phyloP scores from a whole-genome alignment of 371 early-diverging fungal species.

The Rhizopus delemar region DNA sequence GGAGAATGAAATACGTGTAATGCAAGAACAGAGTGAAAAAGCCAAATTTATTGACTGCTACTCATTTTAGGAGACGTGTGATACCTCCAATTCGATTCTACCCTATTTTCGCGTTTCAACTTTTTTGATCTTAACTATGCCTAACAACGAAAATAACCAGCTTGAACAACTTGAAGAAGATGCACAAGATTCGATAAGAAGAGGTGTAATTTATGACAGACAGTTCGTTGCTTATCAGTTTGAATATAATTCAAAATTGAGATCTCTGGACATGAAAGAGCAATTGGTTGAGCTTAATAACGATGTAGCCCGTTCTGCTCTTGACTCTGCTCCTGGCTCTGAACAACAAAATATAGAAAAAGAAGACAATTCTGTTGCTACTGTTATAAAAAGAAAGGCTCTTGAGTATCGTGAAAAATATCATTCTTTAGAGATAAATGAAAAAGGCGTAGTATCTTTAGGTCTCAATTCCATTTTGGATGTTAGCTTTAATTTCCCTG shows the following conservation, averaged over 20 bases:
- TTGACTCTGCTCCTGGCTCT: too few relatives aligned
- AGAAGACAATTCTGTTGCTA: too few relatives aligned
- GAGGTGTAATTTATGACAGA: background rate
- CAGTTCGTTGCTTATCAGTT: too few relatives aligned
- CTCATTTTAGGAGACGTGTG: background rate
- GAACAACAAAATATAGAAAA: too few relatives aligned
- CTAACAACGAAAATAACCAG: background rate
- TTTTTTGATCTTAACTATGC: slow-evolving; percentile 3
- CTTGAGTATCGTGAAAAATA: slow-evolving; percentile 1
- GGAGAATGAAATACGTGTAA: too few relatives aligned
- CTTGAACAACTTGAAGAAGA: background rate
- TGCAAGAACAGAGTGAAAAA: too few relatives aligned
- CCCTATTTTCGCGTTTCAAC: background rate
- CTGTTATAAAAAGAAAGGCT: slow-evolving; percentile 3
- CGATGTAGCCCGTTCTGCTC: too few relatives aligned
- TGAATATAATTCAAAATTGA: too few relatives aligned
- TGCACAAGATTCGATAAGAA: background rate
- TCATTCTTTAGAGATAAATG: background rate
- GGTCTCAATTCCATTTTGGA: slow-evolving; percentile 3
- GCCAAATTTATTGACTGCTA: too few relatives aligned
- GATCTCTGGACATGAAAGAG: too few relatives aligned
- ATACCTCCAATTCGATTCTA: slow-evolving; percentile 1
- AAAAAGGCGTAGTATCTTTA: slow-evolving; percentile 5
- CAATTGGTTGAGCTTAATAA: too few relatives aligned
- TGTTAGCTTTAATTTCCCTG: slow-evolving; percentile 3